Conservation (phyloP, 1,284 basidiomycete genomes). For the Dichomitus squalens region DNA sequence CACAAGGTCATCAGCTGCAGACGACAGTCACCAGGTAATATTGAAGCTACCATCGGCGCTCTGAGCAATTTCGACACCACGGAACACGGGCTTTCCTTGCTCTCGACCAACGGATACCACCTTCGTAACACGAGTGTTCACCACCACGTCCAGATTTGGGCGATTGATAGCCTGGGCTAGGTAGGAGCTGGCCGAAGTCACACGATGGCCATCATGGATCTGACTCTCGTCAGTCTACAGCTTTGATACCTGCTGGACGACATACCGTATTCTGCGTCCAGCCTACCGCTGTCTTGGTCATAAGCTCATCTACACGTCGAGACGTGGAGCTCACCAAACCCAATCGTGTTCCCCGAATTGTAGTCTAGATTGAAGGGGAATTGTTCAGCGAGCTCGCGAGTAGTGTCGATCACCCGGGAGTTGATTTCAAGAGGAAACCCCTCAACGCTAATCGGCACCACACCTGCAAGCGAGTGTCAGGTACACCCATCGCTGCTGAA, state of each 20-base stretch:
- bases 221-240: background rate
- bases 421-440: constrained; percentile 21
- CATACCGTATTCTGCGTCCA: constrained; percentile 27
- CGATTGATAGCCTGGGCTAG: constrained; percentile 33
- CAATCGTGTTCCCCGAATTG: constrained; percentile 37
- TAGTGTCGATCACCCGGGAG: constrained; percentile 33
- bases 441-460: constrained; percentile 35
- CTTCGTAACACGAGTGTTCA: constrained; percentile 41
- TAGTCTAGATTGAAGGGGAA: constrained; percentile 43
- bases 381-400: constrained; percentile 30
- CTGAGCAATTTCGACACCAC: constrained; percentile 34
- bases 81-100: constrained; percentile 27
- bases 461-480: constrained; percentile 24
- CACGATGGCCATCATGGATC: constrained; percentile 30
- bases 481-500: constrained; percentile 25
- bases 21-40: background rate
- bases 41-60: constrained; percentile 17
- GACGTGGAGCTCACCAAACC: constrained; percentile 33
- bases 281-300: no score
- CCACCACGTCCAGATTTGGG: constrained; percentile 43
- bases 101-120: constrained; percentile 31
- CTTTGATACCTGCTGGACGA: background rate
- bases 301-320: no score
- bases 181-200: constrained; percentile 29
- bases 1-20: background rate